These are phyloP conservation scores for Trichoderma guizhouense DNA, from an alignment of 2,329 filamentous ascomycete species.

Conservation along the genomic window DNA sequence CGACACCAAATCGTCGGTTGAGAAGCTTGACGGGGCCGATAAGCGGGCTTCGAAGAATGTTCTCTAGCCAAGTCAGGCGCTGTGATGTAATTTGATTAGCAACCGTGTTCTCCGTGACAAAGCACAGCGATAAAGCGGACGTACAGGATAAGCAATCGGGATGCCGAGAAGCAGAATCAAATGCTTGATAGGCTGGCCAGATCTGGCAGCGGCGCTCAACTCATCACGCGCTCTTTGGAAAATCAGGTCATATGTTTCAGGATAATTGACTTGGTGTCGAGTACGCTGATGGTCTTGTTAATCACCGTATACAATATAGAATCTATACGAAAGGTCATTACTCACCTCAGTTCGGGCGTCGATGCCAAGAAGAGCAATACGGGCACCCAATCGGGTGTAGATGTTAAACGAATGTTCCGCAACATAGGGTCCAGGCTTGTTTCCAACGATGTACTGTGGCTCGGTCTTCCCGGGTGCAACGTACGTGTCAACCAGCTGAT, in stretches of 20 bases:
- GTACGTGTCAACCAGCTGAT: constrained; percentile 71
- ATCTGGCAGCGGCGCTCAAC: constrained; percentile 62
- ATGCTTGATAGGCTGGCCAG: constrained; percentile 78
- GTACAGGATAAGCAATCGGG: constrained; percentile 75
- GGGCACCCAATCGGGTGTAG: constrained; percentile 77
- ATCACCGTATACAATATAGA: background rate
- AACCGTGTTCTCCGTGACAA: no score
- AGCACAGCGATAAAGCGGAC: constrained; percentile 35
- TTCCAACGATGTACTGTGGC: constrained; percentile 73
- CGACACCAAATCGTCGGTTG: constrained; percentile 84
- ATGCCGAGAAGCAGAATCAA: constrained; percentile 84
- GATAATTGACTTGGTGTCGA: constrained; percentile 90
- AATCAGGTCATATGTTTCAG: constrained; percentile 81
- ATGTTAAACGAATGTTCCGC: constrained; percentile 82
- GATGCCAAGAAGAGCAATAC: constrained; percentile 80
- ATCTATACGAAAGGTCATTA: no score
- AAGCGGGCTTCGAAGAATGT: constrained; percentile 79
- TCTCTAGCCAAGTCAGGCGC: constrained; percentile 95
- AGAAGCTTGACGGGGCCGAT: constrained; percentile 86
- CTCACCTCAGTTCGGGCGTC: constrained; percentile 84
- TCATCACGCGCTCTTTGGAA: constrained; percentile 74
- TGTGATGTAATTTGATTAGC: constrained; percentile 26
- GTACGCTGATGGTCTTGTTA: constrained; percentile 57
- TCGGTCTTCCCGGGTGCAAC: constrained; percentile 59
- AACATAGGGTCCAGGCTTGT: constrained; percentile 83